phyloP scores from a whole-genome alignment of 2,329 filamentous ascomycete species.

The Alternaria triticina region DNA sequence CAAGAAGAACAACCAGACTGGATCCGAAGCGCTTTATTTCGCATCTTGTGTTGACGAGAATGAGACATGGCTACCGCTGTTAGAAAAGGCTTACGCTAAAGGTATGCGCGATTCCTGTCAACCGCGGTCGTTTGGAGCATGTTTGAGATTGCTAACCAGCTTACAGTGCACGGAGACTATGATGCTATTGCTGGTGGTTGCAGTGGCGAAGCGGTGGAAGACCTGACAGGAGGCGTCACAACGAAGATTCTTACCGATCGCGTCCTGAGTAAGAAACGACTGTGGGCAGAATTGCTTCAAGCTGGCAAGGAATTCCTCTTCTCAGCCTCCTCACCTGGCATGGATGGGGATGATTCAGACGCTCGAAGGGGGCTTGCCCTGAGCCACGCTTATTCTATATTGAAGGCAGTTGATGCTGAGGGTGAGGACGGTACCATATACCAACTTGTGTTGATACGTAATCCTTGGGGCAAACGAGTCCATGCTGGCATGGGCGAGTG shows the following conservation, averaged over 20 bases:
- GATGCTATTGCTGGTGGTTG: constrained; percentile 73
- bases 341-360: constrained; percentile 66
- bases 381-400: constrained; percentile 63
- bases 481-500: constrained; percentile 62
- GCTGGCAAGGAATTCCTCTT: constrained; percentile 82
- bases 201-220: constrained; percentile 62
- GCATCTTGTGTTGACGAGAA: constrained; percentile 75
- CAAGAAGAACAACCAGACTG: constrained; percentile 72
- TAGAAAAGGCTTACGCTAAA: constrained; percentile 86
- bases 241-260: constrained; percentile 71
- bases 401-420: constrained; percentile 64
- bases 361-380: constrained; percentile 52
- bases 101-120: neutral
- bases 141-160: neutral
- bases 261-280: constrained; percentile 76
- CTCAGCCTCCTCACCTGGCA: constrained; percentile 62
- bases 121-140: neutral
- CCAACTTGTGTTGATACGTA: constrained; percentile 69
- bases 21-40: constrained; percentile 79
- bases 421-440: constrained; percentile 39
- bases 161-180: constrained; percentile 74
- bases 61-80: constrained; percentile 80
- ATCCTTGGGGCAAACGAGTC: constrained; percentile 75
- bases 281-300: constrained; percentile 79
- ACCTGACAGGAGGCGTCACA: constrained; percentile 71